A percentile compares a stretch with the other conserved stretches of the same genome.
phyloP scores from a whole-genome alignment of 352 stramenopile species.

The Aphanomyces euteiches region DNA sequence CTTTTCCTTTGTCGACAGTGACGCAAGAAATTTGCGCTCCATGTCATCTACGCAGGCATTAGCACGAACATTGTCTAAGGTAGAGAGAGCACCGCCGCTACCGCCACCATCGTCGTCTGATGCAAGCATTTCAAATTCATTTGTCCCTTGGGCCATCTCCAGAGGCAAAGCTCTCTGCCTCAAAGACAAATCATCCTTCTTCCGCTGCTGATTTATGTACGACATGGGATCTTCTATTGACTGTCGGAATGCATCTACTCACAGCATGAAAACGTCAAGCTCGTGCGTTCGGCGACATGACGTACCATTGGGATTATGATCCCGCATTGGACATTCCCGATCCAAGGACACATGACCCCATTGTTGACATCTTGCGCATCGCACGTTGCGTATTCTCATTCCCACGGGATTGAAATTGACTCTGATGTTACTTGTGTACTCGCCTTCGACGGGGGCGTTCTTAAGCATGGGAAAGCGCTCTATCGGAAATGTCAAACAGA shows the following conservation, averaged over 20 bases:
- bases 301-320: slow-evolving; percentile 70
- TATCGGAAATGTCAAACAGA: background rate
- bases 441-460: slow-evolving; percentile 80
- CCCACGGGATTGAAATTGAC: slow-evolving; percentile 87
- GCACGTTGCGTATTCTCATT: slow-evolving; percentile 75
- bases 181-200: slow-evolving; percentile 63
- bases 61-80: too few species aligned
- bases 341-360: slow-evolving; percentile 85
- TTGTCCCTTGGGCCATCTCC: slow-evolving; percentile 46
- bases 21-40: slow-evolving; percentile 51
- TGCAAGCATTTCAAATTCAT: slow-evolving; percentile 62
- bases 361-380: slow-evolving; percentile 71
- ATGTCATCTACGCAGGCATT: slow-evolving; percentile 29
- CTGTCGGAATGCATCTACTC: slow-evolving; percentile 63
- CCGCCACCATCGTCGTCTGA: slow-evolving; percentile 50
- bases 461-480: slow-evolving; percentile 88
- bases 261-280: background rate
- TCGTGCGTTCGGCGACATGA: background rate
- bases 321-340: slow-evolving; percentile 66
- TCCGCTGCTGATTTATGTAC: slow-evolving; percentile 52
- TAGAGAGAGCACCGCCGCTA: background rate
- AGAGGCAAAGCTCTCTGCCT: slow-evolving; percentile 52
- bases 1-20: slow-evolving; percentile 65
- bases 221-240: slow-evolving; percentile 69
- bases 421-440: slow-evolving; percentile 72